Conservation (phyloP, 2,329 filamentous ascomycete genomes). For the Plenodomus lindquistii region DNA sequence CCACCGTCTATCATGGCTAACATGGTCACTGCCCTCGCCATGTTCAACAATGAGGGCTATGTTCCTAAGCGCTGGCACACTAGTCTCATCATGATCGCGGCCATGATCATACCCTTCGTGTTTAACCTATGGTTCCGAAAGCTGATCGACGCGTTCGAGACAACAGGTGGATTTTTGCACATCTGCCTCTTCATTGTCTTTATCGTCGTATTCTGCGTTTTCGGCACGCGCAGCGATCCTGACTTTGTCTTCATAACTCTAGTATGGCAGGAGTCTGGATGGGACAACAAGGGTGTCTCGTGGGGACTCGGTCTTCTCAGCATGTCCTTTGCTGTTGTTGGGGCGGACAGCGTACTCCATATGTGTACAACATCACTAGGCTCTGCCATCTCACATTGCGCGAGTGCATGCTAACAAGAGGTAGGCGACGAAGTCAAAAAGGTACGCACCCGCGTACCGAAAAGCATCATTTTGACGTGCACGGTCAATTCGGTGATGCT, state of each 20-base stretch:
- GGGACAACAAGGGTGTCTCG: conserved; percentile 49
- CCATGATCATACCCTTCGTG: conserved; percentile 42
- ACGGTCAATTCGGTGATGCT: conserved; percentile 50
- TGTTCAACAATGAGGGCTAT: conserved; percentile 47
- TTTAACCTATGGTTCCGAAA: conserved; percentile 53
- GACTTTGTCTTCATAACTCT: conserved; percentile 52
- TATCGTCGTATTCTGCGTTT: conserved; percentile 50
- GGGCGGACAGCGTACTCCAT: conserved; percentile 54
- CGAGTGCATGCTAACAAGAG: neutral
- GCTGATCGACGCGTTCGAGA: conserved; percentile 52
- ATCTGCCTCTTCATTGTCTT: conserved; percentile 55
- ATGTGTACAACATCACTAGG: conserved; percentile 23
- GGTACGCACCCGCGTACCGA: conserved; percentile 46
- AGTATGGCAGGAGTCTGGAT: conserved; percentile 47
- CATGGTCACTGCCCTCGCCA: conserved; percentile 29
- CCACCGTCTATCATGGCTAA: conserved; percentile 33
- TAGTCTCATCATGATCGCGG: conserved; percentile 53
- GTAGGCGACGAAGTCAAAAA: conserved; percentile 47
- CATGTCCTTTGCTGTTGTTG: conserved; percentile 42
- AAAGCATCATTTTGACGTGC: conserved; percentile 37
- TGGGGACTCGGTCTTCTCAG: conserved; percentile 45
- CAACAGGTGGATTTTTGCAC: conserved; percentile 52
- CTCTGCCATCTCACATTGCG: conserved; percentile 1
- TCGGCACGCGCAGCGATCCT: conserved; percentile 45
- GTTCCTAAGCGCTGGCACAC: conserved; percentile 51